Percentiles rank a stretch among this genome's conserved stretches.
phyloP scores from a whole-genome alignment of 164 flowering plant genomes.

The Vitis amurensis region DNA sequence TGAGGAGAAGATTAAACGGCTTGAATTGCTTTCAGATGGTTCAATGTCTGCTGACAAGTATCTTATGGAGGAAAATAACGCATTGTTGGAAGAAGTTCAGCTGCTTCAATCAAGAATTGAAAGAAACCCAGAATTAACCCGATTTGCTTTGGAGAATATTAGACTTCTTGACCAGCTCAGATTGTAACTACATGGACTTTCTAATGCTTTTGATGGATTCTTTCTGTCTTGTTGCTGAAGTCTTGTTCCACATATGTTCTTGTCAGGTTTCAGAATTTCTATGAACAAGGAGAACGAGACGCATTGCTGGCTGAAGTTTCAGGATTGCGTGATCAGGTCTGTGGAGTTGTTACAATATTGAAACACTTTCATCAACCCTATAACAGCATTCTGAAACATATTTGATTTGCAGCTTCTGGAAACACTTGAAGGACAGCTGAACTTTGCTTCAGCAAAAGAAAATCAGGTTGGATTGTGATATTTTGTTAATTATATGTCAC shows the following conservation, averaged over 20 bases:
- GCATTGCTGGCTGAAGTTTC: constrained; percentile 61
- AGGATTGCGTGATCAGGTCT: constrained; percentile 65
- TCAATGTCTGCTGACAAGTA: constrained; percentile 49
- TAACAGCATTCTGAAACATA: constrained; percentile 5
- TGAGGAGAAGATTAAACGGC: constrained; percentile 60
- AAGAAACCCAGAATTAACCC: constrained; percentile 59
- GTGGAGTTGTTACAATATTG: background rate
- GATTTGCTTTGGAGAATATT: constrained; percentile 61
- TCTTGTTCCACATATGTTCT: constrained; percentile 5
- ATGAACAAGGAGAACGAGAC: constrained; percentile 69
- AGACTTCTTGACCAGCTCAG: constrained; percentile 62
- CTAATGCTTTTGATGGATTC: background rate
- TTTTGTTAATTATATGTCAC: background rate
- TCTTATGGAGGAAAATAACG: constrained; percentile 66
- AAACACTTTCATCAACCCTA: background rate
- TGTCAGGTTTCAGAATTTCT: constrained; percentile 62
- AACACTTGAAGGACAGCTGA: constrained; percentile 24
- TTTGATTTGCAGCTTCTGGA: constrained; percentile 49
- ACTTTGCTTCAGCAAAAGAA: constrained; percentile 12
- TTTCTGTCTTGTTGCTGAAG: constrained; percentile 3
- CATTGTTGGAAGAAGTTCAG: constrained; percentile 57
- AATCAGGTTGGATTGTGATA: constrained; percentile 26
- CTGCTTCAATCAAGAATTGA: constrained; percentile 56
- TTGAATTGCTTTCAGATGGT: constrained; percentile 48
- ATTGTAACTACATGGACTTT: constrained; percentile 33